Conservation (phyloP, 129 eudicot species). For the Silybum marianum region DNA sequence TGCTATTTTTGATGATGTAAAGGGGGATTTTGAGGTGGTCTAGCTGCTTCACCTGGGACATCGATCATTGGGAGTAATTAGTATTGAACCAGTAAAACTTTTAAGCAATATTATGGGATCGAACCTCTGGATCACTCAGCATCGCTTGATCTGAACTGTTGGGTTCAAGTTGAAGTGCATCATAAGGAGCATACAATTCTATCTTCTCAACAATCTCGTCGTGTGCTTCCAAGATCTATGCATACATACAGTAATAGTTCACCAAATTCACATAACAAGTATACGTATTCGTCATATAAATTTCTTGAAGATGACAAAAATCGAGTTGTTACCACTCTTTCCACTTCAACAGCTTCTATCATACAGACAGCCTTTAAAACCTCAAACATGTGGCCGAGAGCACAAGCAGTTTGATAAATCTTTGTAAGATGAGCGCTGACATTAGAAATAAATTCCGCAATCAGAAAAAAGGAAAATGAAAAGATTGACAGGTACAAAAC, state of each 20-base stretch:
- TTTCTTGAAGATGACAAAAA: not conserved
- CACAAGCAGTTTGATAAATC: conserved; percentile 72
- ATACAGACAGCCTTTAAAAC: conserved; percentile 60
- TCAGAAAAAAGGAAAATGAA: conserved; percentile 8
- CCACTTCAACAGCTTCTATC: conserved; percentile 49
- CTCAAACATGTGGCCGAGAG: conserved; percentile 44
- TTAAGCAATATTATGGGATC: not conserved
- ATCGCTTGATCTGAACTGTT: conserved; percentile 63
- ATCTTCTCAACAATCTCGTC: conserved; percentile 48
- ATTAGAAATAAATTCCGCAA: not conserved
- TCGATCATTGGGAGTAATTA: not conserved
- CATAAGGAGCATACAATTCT: conserved; percentile 54
- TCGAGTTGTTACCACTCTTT: conserved; percentile 47
- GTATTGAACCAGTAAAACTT: not conserved
- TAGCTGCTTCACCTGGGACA: not conserved
- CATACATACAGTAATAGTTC: not conserved
- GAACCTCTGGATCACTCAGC: conserved; percentile 62
- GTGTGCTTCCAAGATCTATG: conserved; percentile 64
- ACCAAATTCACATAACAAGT: not conserved
- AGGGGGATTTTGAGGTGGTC: conserved; percentile 9
- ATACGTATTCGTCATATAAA: not conserved
- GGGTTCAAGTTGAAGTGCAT: conserved; percentile 65
- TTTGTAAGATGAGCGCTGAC: conserved; percentile 68
- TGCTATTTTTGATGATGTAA: not conserved
- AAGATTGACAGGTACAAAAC: not conserved